phyloP scores from a whole-genome alignment of 2,329 filamentous ascomycete genomes.

The Aaosphaeria pasadenensis region DNA sequence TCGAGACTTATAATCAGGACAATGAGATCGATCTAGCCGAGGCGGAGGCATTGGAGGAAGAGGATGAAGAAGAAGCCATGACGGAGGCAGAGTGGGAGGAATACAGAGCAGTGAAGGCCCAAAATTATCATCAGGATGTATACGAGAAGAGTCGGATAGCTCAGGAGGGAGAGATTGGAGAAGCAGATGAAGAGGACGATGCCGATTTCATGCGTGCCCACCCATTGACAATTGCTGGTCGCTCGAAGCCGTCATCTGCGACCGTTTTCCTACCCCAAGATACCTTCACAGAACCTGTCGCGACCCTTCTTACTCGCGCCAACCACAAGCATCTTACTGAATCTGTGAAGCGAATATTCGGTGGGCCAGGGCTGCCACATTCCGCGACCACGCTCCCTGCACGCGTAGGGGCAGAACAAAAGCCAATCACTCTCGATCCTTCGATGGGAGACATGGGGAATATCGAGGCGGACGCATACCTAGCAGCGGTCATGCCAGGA shows the following conservation, averaged over 20 bases:
- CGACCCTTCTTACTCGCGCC: slow-evolving; percentile 63
- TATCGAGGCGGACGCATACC: slow-evolving; percentile 71
- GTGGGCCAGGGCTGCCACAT: slow-evolving; percentile 71
- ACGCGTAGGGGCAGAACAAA: slow-evolving; percentile 56
- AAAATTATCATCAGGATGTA: slow-evolving; percentile 29
- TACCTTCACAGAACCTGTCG: slow-evolving; percentile 68
- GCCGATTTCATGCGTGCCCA: slow-evolving; percentile 61
- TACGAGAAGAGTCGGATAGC: slow-evolving; percentile 44
- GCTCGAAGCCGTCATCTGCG: slow-evolving; percentile 68
- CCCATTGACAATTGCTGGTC: slow-evolving; percentile 69
- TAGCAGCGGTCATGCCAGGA: slow-evolving; percentile 67
- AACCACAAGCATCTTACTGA: slow-evolving; percentile 69
- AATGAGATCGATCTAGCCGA: slow-evolving; percentile 18
- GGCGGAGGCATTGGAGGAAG: slow-evolving; percentile 21
- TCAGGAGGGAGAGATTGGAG: slow-evolving; percentile 38
- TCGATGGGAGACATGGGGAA: slow-evolving; percentile 66
- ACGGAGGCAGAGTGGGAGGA: slow-evolving; percentile 32
- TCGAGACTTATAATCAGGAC: slow-evolving; percentile 47
- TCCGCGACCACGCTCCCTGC: slow-evolving; percentile 67
- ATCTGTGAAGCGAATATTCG: slow-evolving; percentile 71
- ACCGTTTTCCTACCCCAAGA: slow-evolving; percentile 72
- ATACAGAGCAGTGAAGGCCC: slow-evolving; percentile 28
- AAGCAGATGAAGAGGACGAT: slow-evolving; percentile 30
- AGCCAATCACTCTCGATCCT: slow-evolving; percentile 62
- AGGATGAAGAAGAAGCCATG: slow-evolving; percentile 18